phyloP scores from a whole-genome alignment of 2,329 filamentous ascomycete species.

The Aspergillus sp. region DNA sequence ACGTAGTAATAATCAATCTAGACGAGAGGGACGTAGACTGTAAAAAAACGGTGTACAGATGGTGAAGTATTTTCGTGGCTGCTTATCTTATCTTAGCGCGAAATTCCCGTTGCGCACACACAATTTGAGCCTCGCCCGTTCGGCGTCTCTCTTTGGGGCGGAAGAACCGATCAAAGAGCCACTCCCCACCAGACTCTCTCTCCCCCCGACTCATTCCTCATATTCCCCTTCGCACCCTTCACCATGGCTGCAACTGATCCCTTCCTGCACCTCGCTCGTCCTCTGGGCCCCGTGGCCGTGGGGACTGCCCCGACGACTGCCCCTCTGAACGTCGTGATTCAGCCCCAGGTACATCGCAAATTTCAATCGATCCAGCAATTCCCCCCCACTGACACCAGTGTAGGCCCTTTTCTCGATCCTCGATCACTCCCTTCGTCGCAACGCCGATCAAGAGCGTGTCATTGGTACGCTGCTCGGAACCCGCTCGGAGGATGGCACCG shows the following conservation, averaged over 20 bases:
- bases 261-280: slow-evolving; percentile 92
- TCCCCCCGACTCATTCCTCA: background rate
- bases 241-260: slow-evolving; percentile 81
- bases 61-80: slow-evolving; percentile 2
- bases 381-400: slow-evolving; percentile 16
- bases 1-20: background rate
- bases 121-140: slow-evolving; percentile 33
- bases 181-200: slow-evolving; percentile 18
- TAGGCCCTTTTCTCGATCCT: slow-evolving; percentile 65
- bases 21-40: too few species aligned
- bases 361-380: background rate
- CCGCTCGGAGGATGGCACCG: slow-evolving; percentile 92
- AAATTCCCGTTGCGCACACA: slow-evolving; percentile 44
- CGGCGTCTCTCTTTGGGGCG: slow-evolving; percentile 19
- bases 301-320: slow-evolving; percentile 81
- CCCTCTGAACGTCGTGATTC: slow-evolving; percentile 90
- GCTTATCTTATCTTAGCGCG: slow-evolving; percentile 50
- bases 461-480: slow-evolving; percentile 94
- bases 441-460: slow-evolving; percentile 88
- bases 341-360: slow-evolving; percentile 72
- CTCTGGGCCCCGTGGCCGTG: slow-evolving; percentile 76
- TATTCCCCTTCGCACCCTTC: slow-evolving; percentile 19
- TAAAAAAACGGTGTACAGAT: too few species aligned
- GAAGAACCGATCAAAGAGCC: slow-evolving; percentile 26
- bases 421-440: slow-evolving; percentile 91